Conservation (phyloP, 305 asterid genomes). For the Withania somnifera region DNA sequence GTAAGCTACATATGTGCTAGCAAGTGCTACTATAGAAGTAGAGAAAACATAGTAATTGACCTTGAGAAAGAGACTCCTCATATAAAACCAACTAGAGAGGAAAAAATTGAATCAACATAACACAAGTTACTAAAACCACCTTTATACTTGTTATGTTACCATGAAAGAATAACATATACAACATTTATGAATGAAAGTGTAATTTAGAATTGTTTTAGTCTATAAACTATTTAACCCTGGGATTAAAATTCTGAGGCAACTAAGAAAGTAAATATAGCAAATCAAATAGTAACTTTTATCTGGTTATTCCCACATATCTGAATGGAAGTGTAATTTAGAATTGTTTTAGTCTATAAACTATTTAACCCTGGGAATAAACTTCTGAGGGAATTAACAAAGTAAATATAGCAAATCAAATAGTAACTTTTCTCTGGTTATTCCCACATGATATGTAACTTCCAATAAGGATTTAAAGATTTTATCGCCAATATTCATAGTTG, state of each 20-base stretch:
- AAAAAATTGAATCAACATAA: background rate
- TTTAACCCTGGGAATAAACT: background rate
- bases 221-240: background rate
- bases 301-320: no score
- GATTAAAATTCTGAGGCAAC: background rate
- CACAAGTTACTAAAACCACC: background rate
- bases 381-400: background rate
- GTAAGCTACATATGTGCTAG: background rate
- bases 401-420: background rate
- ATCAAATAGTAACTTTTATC: background rate
- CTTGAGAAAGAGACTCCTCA: background rate
- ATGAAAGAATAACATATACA: background rate
- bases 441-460: background rate
- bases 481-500: background rate
- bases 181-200: background rate
- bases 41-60: background rate
- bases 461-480: background rate
- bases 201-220: background rate
- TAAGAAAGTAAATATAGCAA: background rate
- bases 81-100: background rate
- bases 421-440: background rate
- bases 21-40: background rate
- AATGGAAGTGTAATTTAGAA: background rate
- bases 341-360: background rate
- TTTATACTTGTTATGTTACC: background rate